A percentile compares a stretch with the other conserved stretches of the same genome.
These are phyloP conservation scores for Fusarium bactridioides DNA, from an alignment of 2,329 filamentous ascomycete species.

Conservation along the genomic window DNA sequence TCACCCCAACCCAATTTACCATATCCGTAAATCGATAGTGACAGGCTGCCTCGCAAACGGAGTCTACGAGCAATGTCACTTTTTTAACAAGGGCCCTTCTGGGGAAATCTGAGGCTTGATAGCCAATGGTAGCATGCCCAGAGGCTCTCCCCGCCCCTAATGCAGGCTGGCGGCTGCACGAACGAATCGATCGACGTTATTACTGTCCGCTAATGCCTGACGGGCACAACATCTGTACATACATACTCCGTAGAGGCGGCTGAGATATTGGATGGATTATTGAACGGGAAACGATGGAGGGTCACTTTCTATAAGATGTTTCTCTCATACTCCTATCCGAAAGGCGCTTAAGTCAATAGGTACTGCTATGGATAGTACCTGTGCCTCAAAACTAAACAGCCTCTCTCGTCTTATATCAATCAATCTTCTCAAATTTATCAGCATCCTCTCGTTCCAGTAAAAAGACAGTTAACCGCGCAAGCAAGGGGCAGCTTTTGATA, in stretches of 20 bases:
- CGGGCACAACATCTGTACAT: background rate
- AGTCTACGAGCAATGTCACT: slow-evolving; percentile 17
- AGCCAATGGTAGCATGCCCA: slow-evolving; percentile 17
- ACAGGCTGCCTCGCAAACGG: slow-evolving; percentile 19
- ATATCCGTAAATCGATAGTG: background rate
- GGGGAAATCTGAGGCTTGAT: slow-evolving; percentile 17
- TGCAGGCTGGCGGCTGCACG: slow-evolving; percentile 30
- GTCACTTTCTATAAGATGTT: background rate
- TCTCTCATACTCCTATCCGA: background rate
- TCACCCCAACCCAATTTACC: background rate
- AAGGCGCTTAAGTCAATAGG: background rate
- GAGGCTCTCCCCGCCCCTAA: slow-evolving; percentile 17
- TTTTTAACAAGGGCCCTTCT: slow-evolving; percentile 19
- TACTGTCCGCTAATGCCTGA: slow-evolving; percentile 25
- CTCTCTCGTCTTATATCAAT: background rate
- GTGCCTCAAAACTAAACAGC: background rate
- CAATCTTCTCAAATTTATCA: background rate
- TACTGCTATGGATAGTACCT: background rate
- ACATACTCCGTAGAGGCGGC: background rate
- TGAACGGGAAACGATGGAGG: background rate
- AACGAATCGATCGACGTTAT: slow-evolving; percentile 41
- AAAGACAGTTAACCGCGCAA: background rate
- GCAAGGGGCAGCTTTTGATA: background rate
- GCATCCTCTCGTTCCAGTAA: background rate
- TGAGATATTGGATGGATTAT: background rate